These are phyloP conservation scores for Mucor circinelloides DNA, from an alignment of 371 early-diverging fungal species.

Conservation along the genomic window DNA sequence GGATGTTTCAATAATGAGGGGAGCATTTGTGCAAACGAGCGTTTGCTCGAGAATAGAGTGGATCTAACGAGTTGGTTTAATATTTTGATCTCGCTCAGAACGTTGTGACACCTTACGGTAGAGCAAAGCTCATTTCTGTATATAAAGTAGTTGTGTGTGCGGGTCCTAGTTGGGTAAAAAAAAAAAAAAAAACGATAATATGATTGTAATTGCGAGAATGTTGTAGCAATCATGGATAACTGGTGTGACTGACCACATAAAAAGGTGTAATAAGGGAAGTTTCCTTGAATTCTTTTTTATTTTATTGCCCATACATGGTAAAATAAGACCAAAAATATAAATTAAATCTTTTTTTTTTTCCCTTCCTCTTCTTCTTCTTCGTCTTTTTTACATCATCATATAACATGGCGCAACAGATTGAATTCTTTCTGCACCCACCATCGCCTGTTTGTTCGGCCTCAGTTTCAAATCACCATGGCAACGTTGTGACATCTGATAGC, in stretches of 20 bases:
- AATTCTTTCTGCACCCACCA: constrained; percentile 22
- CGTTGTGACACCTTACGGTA: not conserved
- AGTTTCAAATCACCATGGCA: not conserved
- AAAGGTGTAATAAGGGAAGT: constrained; percentile 1
- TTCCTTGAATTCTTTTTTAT: constrained; percentile 9
- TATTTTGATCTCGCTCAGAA: not conserved
- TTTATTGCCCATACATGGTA: constrained; percentile 18
- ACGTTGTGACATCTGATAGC: not conserved
- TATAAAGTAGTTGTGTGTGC: not conserved
- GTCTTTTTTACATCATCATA: constrained; percentile 1
- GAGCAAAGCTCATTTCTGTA: not conserved
- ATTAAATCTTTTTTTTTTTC: constrained; percentile 1
- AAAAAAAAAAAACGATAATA: not conserved
- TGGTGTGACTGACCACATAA: not conserved
- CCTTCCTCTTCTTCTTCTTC: not conserved
- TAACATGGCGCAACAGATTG: constrained; percentile 8
- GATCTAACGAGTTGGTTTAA: not conserved
- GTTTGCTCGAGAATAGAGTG: not conserved
- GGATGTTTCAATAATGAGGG: not conserved
- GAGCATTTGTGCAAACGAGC: not conserved
- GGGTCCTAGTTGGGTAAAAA: not conserved
- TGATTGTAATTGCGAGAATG: not conserved
- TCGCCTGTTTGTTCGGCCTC: constrained; percentile 10
- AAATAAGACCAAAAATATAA: constrained; percentile 9
- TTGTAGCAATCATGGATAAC: not conserved